Evolutionary conservation across 2,329 filamentous ascomycete genomes (phyloP), one percentile per base, ranked within the genome.

Genomic region (Aotearoamyces nothofagi): DNA sequence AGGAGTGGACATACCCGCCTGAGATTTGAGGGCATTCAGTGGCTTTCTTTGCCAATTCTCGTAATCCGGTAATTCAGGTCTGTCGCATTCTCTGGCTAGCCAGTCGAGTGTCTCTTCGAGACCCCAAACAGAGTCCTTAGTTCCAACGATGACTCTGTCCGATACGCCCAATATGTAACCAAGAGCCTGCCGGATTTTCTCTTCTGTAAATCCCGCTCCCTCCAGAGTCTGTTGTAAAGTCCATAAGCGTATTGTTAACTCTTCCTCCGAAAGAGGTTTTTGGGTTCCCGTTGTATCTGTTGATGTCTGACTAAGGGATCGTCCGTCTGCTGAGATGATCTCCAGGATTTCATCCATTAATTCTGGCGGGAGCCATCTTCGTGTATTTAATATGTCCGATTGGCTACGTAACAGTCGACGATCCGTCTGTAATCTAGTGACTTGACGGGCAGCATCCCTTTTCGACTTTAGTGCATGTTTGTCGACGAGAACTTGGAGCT

Each of bases 21-120:
- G 44, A 28, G 42, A 43, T 26, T 46, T 50, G 13, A 39, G 29
- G 12, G 42, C 20, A 8, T 23, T 29, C 15, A 28, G 38, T 11
- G 25, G 27, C 32, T 42, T 48, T 15, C 44, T 36, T 24, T 45
- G 39, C 29, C 49, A 56, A 32, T 60, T 62, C 12, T 78, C 72
- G 49, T 90, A 92, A 26, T 71, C 63, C 5, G 78, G 78, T 19
- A 87, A 60, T 41, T 86, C 76, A 1, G 73, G 66, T 37, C 63
- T 56, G 9, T 64, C 56, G 42, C 77, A 81, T 47, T 90, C 70
- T 39, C 81, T 60, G n/a, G 83, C 81, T 30, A 96, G 64, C 82
- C 84, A 93, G 42, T 94, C 82, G 12, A 98, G 52, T 15, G 80
- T 74, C 53, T 93, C 86, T 36, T 92, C 78, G 19, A 96, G 57